These are phyloP conservation scores for Colletotrichum scovillei DNA, from an alignment of 2,329 filamentous ascomycete genomes.

Conservation along the genomic window DNA sequence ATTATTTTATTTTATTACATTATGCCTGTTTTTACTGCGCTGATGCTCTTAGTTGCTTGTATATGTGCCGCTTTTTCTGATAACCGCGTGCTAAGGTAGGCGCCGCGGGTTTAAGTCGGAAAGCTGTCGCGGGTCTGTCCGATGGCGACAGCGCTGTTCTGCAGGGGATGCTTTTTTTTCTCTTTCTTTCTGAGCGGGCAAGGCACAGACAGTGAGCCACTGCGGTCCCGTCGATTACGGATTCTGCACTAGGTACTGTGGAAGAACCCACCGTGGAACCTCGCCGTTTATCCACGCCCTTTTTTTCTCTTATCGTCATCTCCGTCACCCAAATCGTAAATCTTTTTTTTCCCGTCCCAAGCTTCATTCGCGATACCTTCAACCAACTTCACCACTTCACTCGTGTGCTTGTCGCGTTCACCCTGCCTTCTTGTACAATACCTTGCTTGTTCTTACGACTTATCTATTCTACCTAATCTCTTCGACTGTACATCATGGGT, in stretches of 20 bases:
- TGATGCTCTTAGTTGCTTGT: no score
- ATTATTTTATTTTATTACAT: no score
- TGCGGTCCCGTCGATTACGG: slow-evolving; percentile 9
- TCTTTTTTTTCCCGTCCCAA: slow-evolving; percentile 21
- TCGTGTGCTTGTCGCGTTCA: neutral
- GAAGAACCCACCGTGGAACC: neutral
- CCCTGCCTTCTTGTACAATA: slow-evolving; percentile 2
- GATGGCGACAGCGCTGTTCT: neutral
- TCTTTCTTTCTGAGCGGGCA: no score
- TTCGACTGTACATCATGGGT: slow-evolving; percentile 57
- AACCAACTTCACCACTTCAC: neutral
- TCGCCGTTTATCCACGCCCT: slow-evolving; percentile 8
- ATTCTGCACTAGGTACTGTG: neutral
- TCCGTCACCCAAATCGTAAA: slow-evolving; percentile 28
- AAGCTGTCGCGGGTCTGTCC: slow-evolving; percentile 24
- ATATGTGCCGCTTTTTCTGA: no score
- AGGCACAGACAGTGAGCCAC: neutral
- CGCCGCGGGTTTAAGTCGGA: slow-evolving; percentile 12
- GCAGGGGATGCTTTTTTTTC: neutral
- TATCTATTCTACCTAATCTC: neutral
- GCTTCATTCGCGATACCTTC: neutral
- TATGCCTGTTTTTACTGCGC: no score
- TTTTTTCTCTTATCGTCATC: slow-evolving; percentile 18
- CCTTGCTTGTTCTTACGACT: neutral
- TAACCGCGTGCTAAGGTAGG: no score